phyloP scores from a whole-genome alignment of 116 monocot species.

The Posidonia oceanica region DNA sequence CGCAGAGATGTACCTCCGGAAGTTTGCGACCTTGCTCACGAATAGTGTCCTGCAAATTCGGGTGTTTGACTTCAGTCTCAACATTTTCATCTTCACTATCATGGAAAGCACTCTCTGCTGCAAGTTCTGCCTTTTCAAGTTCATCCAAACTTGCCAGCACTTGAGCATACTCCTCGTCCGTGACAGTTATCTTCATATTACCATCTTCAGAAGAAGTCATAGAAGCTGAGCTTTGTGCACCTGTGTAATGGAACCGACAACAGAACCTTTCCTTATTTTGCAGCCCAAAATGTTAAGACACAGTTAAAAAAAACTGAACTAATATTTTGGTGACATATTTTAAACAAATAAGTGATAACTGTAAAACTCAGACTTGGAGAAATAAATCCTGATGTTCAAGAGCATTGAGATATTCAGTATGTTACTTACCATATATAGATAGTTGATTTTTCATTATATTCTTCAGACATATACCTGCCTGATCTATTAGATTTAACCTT shows the following conservation, averaged over 20 bases:
- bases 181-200: conserved; percentile 14
- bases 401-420: not conserved
- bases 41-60: conserved; percentile 6
- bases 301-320: not conserved
- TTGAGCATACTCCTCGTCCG: conserved; percentile 54
- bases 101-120: conserved; percentile 7
- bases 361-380: not conserved
- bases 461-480: no score
- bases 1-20: conserved; percentile 15
- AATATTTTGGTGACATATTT: not conserved
- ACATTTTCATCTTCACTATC: conserved; percentile 13
- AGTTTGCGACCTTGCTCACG: conserved; percentile 1
- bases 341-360: not conserved
- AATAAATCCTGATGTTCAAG: not conserved
- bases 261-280: not conserved
- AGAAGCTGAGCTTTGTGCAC: conserved; percentile 9
- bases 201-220: conserved; percentile 5
- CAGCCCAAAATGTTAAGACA: not conserved
- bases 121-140: conserved; percentile 71
- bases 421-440: not conserved
- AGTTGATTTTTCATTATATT: not conserved
- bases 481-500: no score
- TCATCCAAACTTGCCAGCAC: conserved; percentile 65
- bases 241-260: conserved; percentile 4
- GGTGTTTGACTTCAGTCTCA: conserved; percentile 10